Evolutionary conservation across 1,284 basidiomycete species (phyloP), one percentile per base, ranked within the genome.

Genomic region (Pisolithus thermaeus): DNA sequence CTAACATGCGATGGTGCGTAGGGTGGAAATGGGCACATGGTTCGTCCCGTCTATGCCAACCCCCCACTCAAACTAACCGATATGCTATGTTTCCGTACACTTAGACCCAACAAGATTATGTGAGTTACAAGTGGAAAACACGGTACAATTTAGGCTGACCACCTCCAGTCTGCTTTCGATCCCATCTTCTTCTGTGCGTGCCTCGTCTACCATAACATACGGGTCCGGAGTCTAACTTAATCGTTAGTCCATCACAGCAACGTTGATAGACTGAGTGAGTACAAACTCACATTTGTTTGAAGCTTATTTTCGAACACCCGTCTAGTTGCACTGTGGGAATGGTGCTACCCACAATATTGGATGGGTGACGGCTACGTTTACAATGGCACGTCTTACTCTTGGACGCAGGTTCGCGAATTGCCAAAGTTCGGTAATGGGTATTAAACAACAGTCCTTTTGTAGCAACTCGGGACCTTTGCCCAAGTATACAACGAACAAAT

Each of bases 271-370:
- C 46, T 62, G 35, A 22, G 61, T 62, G 46, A 8, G 59, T 56
- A 22, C 5, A 11, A 35, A 18, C 18, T n/a, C 27, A 14, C 14
- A 23, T 4, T 30, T 16, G 7, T 32, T 3, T 7, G 25, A 14
- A 14, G 32, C 16, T 30, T 47, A 16, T 42, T n/a, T 40, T 9
- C 28, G 25, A 25, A 20, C 36, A 8, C 4, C 14, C 16, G 12
- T 23, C 28, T 35, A 62, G 61, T 54, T 22, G 62, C 60, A 7
- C 45, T 64, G 47, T 62, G 60, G 60, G 60, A 62, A n/a, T 62
- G 60, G 60, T 62, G 61, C 41, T 62, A 62, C 40, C 46, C 52
- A 3, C 45, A 57, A 6, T 57, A 63, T 25, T 62, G 60, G 60
- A 62, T 62, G 60, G 47, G 40, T 14, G n/a, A 47, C 9, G 62